Evolutionary conservation across 331 rosid species (phyloP).

Genomic region (Acacia concinna): DNA sequence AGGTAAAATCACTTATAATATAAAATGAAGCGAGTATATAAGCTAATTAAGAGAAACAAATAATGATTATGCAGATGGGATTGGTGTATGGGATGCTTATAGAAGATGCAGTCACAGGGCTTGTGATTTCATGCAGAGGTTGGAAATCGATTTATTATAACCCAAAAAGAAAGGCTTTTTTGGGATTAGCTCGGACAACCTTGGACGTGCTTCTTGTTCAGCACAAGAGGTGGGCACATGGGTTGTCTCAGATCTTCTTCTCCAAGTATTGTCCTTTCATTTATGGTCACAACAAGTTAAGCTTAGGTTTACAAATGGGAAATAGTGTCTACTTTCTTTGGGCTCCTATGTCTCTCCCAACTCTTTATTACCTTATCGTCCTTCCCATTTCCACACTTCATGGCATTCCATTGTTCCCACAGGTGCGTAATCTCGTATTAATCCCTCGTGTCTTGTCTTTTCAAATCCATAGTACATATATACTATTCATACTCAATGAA

Average conservation of each 20-base stretch:
- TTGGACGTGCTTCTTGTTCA: conserved; percentile 52
- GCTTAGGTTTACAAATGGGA: conserved; percentile 60
- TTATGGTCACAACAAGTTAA: conserved; percentile 61
- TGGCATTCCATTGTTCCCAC: conserved; percentile 61
- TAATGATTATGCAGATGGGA: conserved; percentile 50
- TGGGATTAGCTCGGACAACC: conserved; percentile 63
- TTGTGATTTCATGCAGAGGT: conserved; percentile 58
- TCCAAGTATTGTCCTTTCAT: conserved; percentile 84
- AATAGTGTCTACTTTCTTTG: conserved; percentile 58
- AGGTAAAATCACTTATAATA: no score
- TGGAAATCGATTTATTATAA: conserved; percentile 70
- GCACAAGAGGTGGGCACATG: conserved; percentile 65
- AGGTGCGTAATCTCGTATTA: conserved; percentile 35
- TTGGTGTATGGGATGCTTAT: conserved; percentile 60
- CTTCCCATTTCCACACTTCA: conserved; percentile 58
- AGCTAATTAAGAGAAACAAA: neutral
- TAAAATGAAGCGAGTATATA: no score
- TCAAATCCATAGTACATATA: neutral
- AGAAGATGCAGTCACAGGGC: conserved; percentile 65
- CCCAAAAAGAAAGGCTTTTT: conserved; percentile 51
- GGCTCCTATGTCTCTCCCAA: conserved; percentile 69
- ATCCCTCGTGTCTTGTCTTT: neutral
- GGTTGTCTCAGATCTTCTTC: conserved; percentile 57
- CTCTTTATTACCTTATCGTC: conserved; percentile 49
- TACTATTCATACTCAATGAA: neutral